Conservation (phyloP, 768 basidiomycete species). For the Naematelia aurantialba region DNA sequence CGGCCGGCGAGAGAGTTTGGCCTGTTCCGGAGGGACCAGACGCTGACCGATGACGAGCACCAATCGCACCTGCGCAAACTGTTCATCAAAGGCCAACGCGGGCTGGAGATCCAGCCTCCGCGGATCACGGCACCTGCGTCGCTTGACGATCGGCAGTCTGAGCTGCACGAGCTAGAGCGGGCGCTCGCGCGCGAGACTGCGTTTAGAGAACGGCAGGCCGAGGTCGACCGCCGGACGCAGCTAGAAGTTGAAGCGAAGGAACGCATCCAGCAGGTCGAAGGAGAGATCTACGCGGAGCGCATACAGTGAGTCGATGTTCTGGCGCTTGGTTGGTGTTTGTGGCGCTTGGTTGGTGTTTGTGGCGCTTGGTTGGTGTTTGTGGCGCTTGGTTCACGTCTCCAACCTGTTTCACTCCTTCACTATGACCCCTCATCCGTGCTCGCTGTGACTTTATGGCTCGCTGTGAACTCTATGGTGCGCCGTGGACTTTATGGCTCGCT, state of each 20-base stretch:
- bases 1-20: background rate
- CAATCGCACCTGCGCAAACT: slow-evolving; percentile 21
- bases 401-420: too few relatives aligned
- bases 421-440: too few relatives aligned
- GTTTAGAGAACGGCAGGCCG: slow-evolving; percentile 24
- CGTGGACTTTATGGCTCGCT: too few relatives aligned
- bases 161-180: slow-evolving; percentile 20
- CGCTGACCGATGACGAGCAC: slow-evolving; percentile 30
- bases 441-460: background rate
- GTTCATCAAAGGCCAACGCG: slow-evolving; percentile 30
- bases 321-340: too few relatives aligned
- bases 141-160: slow-evolving; percentile 17
- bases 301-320: slow-evolving; percentile 21
- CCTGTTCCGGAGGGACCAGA: slow-evolving; percentile 5
- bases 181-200: slow-evolving; percentile 27
- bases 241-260: slow-evolving; percentile 19
- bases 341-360: too few relatives aligned
- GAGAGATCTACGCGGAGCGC: slow-evolving; percentile 29
- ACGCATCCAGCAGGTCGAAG: slow-evolving; percentile 19
- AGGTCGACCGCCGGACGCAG: slow-evolving; percentile 13
- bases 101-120: slow-evolving; percentile 1
- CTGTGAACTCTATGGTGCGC: too few relatives aligned
- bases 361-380: too few relatives aligned
- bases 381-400: too few relatives aligned
- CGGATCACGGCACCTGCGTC: background rate